These are phyloP conservation scores for Fusarium duplospermum DNA, from an alignment of 2,329 filamentous ascomycete species.

Conservation along the genomic window DNA sequence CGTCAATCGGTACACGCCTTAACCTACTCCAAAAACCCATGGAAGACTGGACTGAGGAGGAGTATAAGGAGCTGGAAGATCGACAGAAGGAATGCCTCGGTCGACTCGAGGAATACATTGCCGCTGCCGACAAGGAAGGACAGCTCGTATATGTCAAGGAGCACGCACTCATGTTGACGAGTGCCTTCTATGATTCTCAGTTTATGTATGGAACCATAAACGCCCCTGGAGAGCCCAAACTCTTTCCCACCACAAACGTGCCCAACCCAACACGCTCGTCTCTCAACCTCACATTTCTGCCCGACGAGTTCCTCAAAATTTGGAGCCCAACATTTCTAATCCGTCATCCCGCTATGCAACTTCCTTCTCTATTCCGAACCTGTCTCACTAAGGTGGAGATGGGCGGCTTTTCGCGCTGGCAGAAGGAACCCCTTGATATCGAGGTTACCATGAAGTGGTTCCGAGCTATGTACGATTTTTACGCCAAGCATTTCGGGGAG, in stretches of 20 bases:
- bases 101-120: constrained; percentile 23
- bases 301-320: constrained; percentile 37
- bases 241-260: not conserved
- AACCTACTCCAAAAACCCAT: constrained; percentile 11
- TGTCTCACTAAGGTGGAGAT: not conserved
- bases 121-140: constrained; percentile 20
- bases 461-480: constrained; percentile 31
- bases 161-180: constrained; percentile 24
- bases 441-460: constrained; percentile 30
- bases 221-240: not conserved
- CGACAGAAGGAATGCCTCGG: constrained; percentile 14
- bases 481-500: constrained; percentile 7
- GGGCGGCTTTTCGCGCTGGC: not conserved
- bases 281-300: constrained; percentile 31
- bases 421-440: constrained; percentile 4
- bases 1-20: constrained; percentile 3
- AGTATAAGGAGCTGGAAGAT: not conserved
- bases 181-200: constrained; percentile 14
- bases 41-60: constrained; percentile 27
- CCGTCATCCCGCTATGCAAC: constrained; percentile 26
- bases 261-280: constrained; percentile 20
- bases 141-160: constrained; percentile 30
- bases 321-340: constrained; percentile 39
- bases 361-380: constrained; percentile 33
- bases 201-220: not conserved